Base-by-base conservation (phyloP, 495 filamentous ascomycete genomes). In the Penicillium malachiteum region DNA sequence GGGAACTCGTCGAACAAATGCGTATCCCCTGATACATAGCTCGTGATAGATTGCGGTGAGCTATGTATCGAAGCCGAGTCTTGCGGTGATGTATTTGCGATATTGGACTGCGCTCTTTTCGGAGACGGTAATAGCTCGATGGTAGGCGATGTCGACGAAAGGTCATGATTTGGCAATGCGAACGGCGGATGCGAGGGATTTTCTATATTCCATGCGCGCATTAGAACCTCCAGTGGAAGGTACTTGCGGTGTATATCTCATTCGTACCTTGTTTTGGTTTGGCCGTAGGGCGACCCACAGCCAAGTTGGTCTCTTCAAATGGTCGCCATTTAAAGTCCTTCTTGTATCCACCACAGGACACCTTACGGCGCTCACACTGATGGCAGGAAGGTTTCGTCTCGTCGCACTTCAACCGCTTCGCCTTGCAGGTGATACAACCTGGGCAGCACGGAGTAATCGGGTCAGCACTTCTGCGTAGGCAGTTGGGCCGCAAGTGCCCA, bases 291-390 rank as follows among this genome's bases (percentile, higher is more conserved):
- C 56, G 56, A 58, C 82, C 85, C 48, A 76, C 74, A n/a, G 69
- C 69, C 54, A 87, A 71, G 48, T 71, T 83, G 46, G 79, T 76
- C 62, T 91, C 89, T 62, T 89, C 89, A 59, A 91, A 90, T 2
- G 87, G 80, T 34, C 87, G 79, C 88, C 89, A 92, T 79, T 91
- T 92, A 73, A 90, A 90, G 63, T 89, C 86, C 68, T 89, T 92
- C 65, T 85, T 89, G 67, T 91, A 92, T 14, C 89, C 89, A 33
- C 88, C 88, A 65, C 89, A 92, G 13, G 71, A 66, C 13, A 91
- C 87, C 51, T 81, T 84, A 26, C 89, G 81, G 50, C 84, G 82
- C 38, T 83, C 75, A 64, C 89, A 91, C 72, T 91, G 88, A 38
- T 84, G 78, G 62, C 89, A 92, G 34, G 77, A 79, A 6, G 89